Conservation (phyloP, 176 grass and related monocot species). For the Oryza nivara region DNA sequence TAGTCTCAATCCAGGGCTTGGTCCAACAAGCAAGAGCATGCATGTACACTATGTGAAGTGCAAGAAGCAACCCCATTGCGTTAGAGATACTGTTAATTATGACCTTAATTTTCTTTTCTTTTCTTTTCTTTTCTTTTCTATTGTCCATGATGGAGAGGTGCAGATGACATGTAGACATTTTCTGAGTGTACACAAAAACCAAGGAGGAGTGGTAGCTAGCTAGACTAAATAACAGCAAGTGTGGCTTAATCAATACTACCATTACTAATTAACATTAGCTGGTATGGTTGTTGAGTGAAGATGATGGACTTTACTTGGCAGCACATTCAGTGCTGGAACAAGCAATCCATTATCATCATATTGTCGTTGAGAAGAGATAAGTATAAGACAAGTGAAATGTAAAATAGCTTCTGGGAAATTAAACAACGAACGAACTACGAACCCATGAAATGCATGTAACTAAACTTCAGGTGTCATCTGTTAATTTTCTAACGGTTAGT, state of each 20-base stretch:
- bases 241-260: neutral
- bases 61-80: neutral
- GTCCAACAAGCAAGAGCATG: slow-evolving; percentile 19
- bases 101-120: neutral
- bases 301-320: neutral
- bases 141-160: neutral
- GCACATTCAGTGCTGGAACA: neutral
- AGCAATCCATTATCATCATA: slow-evolving; percentile 9
- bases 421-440: neutral
- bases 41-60: slow-evolving; percentile 28
- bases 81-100: slow-evolving; percentile 4
- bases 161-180: slow-evolving; percentile 15
- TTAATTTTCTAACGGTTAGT: neutral
- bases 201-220: neutral
- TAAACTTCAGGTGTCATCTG: slow-evolving; percentile 18
- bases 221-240: neutral
- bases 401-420: neutral
- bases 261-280: neutral
- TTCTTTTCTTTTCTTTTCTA: neutral
- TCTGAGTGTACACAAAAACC: neutral
- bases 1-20: neutral
- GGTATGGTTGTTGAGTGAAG: neutral
- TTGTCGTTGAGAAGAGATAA: slow-evolving; percentile 19
- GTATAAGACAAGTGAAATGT: slow-evolving; percentile 15
- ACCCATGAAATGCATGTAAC: slow-evolving; percentile 8